A percentile compares a stretch with the other conserved stretches of the same genome.
Conservation (phyloP, 2,329 filamentous ascomycete species). For the Exophiala sideris region DNA sequence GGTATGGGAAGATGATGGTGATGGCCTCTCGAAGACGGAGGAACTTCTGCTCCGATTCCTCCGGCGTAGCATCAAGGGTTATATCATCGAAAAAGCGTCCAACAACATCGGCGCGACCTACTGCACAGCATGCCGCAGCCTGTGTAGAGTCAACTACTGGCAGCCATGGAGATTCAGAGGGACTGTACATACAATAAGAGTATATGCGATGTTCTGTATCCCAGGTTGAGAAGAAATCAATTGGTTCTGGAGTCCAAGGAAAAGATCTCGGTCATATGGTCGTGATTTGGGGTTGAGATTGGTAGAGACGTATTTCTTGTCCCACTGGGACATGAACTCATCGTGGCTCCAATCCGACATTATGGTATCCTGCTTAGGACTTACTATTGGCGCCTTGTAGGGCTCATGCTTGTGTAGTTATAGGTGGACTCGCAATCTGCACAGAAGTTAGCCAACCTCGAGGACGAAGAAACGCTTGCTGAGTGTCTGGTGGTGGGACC, state of each 20-base stretch:
- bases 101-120: slow-evolving; percentile 13
- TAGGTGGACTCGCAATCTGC: no score
- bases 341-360: slow-evolving; percentile 5
- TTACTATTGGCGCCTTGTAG: no score
- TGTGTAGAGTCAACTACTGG: not conserved
- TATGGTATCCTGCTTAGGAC: no score
- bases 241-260: not conserved
- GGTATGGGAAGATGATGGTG: slow-evolving; percentile 10
- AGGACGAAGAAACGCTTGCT: no score
- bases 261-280: slow-evolving; percentile 3
- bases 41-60: slow-evolving; percentile 6
- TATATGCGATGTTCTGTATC: slow-evolving; percentile 1
- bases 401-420: no score
- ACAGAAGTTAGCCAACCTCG: no score
- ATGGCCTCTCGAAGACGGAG: slow-evolving; percentile 6
- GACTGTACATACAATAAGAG: slow-evolving; percentile 15
- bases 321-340: slow-evolving; percentile 15
- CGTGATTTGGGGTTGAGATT: slow-evolving; percentile 4
- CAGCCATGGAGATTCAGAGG: no score
- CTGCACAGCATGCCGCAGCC: slow-evolving; percentile 10
- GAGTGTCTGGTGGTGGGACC: no score
- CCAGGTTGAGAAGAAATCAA: not conserved
- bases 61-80: not conserved
- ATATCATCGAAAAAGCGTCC: slow-evolving; percentile 13
- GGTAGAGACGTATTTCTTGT: slow-evolving; percentile 13